Conservation (phyloP, 169 alveolate genomes). For the Plasmodium gonderi region DNA sequence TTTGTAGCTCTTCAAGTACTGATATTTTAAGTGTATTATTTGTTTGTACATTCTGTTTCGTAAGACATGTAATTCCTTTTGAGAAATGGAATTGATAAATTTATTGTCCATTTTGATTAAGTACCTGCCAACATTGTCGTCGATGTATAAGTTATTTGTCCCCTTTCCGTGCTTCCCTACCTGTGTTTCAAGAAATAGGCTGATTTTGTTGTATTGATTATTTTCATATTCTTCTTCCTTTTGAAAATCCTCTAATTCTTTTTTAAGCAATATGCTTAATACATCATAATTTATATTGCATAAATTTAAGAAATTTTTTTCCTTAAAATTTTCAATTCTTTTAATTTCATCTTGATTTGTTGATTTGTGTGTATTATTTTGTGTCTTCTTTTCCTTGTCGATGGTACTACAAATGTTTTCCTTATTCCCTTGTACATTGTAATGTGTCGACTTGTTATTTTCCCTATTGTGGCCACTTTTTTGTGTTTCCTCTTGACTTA, state of each 20-base stretch:
- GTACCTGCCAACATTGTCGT: constrained; percentile 60
- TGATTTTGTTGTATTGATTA: constrained; percentile 24
- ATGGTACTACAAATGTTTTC: neutral
- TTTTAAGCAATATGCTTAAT: constrained; percentile 6
- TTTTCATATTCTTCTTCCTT: constrained; percentile 3
- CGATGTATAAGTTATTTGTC: constrained; percentile 15
- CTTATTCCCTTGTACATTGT: neutral
- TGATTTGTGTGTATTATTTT: neutral
- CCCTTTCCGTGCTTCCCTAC: neutral
- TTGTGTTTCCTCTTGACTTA: neutral
- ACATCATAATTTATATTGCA: constrained; percentile 63
- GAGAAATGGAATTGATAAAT: constrained; percentile 28
- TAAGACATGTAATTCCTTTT: constrained; percentile 36
- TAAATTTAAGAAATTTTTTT: constrained; percentile 21
- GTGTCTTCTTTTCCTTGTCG: neutral
- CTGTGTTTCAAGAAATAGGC: constrained; percentile 40
- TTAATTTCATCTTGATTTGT: constrained; percentile 36
- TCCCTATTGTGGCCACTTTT: neutral
- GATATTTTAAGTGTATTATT: constrained; percentile 39
- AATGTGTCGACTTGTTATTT: neutral
- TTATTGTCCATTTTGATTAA: constrained; percentile 8
- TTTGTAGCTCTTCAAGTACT: constrained; percentile 30
- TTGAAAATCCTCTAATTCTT: constrained; percentile 6
- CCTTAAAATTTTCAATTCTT: constrained; percentile 28
- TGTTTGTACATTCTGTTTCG: constrained; percentile 32